Evolutionary conservation across 805 yeast species (phyloP).

Genomic region (Spathaspora girioi): DNA sequence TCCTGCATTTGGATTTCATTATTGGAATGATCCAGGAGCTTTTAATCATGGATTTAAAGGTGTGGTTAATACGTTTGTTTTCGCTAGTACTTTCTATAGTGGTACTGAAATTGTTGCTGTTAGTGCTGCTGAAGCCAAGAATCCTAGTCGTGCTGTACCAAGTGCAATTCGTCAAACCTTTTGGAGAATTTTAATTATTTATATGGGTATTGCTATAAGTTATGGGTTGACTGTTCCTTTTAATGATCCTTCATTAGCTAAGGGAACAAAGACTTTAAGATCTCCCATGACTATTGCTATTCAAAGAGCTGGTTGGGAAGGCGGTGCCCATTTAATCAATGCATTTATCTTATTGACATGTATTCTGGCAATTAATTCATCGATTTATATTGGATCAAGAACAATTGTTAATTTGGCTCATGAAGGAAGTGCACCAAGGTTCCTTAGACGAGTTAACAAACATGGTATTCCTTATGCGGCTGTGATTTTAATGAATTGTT

Average conservation of each 20-base stretch:
- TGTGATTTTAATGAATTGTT: slow-evolving; percentile 48
- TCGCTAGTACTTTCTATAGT: slow-evolving; percentile 56
- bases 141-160: slow-evolving; percentile 57
- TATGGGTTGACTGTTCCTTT: slow-evolving; percentile 61
- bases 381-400: slow-evolving; percentile 67
- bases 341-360: slow-evolving; percentile 63
- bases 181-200: slow-evolving; percentile 50
- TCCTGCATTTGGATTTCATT: slow-evolving; percentile 38
- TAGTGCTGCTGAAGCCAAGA: slow-evolving; percentile 59
- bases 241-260: slow-evolving; percentile 41
- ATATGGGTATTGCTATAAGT: slow-evolving; percentile 50
- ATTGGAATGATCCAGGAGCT: slow-evolving; percentile 43
- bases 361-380: slow-evolving; percentile 65
- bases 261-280: slow-evolving; percentile 40
- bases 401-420: slow-evolving; percentile 62
- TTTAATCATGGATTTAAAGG: slow-evolving; percentile 49
- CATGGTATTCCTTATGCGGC: slow-evolving; percentile 67
- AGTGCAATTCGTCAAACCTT: slow-evolving; percentile 54
- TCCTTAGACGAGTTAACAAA: slow-evolving; percentile 48
- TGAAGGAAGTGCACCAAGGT: slow-evolving; percentile 56
- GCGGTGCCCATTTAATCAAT: slow-evolving; percentile 51
- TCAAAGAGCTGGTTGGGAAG: slow-evolving; percentile 38
- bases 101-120: slow-evolving; percentile 58
- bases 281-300: slow-evolving; percentile 40
- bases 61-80: slow-evolving; percentile 55